Evolutionary conservation across 73 alveolate genomes (phyloP).

Genomic region (Tetrahymena elliotti): DNA sequence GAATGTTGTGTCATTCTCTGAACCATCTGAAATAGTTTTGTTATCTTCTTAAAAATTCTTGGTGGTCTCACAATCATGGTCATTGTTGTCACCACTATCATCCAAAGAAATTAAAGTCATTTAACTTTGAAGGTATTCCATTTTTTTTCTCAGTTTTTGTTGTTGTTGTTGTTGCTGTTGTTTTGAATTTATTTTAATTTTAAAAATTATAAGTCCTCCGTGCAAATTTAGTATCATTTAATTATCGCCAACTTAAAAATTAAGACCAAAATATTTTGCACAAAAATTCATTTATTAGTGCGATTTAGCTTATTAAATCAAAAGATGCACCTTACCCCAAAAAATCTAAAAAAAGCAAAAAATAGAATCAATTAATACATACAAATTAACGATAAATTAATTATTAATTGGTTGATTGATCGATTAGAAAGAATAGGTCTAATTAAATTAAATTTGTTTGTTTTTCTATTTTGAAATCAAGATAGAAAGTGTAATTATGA

Average conservation of each 20-base stretch:
- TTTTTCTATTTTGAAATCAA: too few relatives aligned
- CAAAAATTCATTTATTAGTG: not conserved
- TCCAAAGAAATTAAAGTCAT: not conserved
- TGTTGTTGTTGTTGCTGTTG: not conserved
- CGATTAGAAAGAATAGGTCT: too few relatives aligned
- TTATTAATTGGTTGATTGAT: too few relatives aligned
- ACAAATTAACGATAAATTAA: not conserved
- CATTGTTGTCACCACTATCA: not conserved
- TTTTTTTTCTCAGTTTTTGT: not conserved
- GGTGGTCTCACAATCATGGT: not conserved
- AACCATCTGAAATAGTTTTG: not conserved
- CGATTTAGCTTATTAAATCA: too few relatives aligned
- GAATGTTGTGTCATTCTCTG: not conserved
- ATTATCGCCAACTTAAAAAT: too few relatives aligned
- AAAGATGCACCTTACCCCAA: not conserved
- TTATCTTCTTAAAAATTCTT: not conserved
- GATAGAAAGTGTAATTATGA: too few relatives aligned
- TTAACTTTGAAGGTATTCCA: not conserved
- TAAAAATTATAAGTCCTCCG: not conserved
- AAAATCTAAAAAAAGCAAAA: too few relatives aligned
- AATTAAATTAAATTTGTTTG: too few relatives aligned
- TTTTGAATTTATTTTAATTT: not conserved
- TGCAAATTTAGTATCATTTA: not conserved
- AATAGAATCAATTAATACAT: not conserved
- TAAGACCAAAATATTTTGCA: not conserved